Percentiles rank a stretch among this genome's conserved stretches.
Evolutionary conservation across 2,329 filamentous ascomycete genomes (phyloP).

Genomic region (Pseudocercospora crystallina): DNA sequence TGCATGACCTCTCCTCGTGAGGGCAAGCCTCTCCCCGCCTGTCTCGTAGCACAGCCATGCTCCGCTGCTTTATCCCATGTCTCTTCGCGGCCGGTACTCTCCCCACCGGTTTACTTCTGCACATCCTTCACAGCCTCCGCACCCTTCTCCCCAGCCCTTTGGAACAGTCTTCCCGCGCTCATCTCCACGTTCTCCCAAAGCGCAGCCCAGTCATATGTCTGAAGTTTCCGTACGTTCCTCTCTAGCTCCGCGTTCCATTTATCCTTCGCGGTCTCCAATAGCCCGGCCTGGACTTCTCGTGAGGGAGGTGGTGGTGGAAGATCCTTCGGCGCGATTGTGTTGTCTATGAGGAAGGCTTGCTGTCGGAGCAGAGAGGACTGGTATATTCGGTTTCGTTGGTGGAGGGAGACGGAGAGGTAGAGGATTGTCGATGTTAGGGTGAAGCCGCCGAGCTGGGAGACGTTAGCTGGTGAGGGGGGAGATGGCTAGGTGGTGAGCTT

Average conservation of each 20-base stretch:
- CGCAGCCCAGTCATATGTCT: conserved; percentile 48
- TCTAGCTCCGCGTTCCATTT: conserved; percentile 51
- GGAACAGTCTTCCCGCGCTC: conserved; percentile 36
- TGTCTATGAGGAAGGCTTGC: conserved; percentile 45
- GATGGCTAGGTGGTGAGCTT: conserved; percentile 21
- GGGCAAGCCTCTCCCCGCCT: too few species aligned
- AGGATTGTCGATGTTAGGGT: conserved; percentile 50
- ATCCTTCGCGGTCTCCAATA: conserved; percentile 51
- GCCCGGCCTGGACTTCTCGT: conserved; percentile 41
- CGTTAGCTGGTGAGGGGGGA: background rate
- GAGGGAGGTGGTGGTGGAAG: conserved; percentile 39
- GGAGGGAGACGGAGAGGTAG: conserved; percentile 42
- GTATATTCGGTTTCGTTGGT: conserved; percentile 47
- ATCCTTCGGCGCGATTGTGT: conserved; percentile 45
- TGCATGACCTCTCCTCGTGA: too few species aligned
- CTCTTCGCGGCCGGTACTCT: background rate
- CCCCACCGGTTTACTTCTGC: conserved; percentile 3
- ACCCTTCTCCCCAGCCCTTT: conserved; percentile 30
- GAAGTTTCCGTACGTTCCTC: conserved; percentile 42
- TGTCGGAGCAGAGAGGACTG: conserved; percentile 49
- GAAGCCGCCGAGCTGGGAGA: conserved; percentile 48
- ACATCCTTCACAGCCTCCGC: conserved; percentile 20
- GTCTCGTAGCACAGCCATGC: too few species aligned
- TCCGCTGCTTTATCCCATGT: too few species aligned
- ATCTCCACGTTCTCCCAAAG: conserved; percentile 44